phyloP scores from a whole-genome alignment of 176 grass and related monocot genomes.

The Stipa capillata region DNA sequence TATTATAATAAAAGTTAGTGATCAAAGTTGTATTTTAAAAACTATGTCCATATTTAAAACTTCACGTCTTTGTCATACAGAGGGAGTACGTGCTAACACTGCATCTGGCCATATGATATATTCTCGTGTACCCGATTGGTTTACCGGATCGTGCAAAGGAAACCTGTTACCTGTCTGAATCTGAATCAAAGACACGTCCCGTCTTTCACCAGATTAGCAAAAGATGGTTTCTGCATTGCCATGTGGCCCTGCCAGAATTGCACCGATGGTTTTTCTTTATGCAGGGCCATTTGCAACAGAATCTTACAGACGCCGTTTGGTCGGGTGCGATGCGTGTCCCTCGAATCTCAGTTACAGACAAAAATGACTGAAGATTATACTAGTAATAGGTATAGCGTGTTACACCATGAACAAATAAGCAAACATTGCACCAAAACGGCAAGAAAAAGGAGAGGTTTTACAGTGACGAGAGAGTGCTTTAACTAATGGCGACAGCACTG shows the following conservation, averaged over 20 bases:
- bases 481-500: background rate
- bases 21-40: no score
- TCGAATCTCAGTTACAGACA: background rate
- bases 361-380: background rate
- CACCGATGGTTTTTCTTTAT: background rate
- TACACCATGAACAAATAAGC: background rate
- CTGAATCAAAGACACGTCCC: constrained; percentile 2
- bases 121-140: background rate
- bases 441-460: background rate
- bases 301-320: constrained; percentile 23
- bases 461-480: background rate
- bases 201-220: constrained; percentile 34
- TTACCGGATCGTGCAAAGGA: constrained; percentile 21
- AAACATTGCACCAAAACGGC: background rate
- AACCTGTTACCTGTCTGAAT: background rate
- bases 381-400: background rate
- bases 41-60: no score
- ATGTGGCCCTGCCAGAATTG: constrained; percentile 21
- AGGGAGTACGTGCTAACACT: background rate
- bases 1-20: no score
- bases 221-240: constrained; percentile 1
- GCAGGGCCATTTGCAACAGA: constrained; percentile 19
- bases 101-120: background rate
- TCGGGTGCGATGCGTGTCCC: background rate
- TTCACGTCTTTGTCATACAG: no score